Base-by-base conservation (phyloP, 768 basidiomycete species). In the Calvatia gigantea region DNA sequence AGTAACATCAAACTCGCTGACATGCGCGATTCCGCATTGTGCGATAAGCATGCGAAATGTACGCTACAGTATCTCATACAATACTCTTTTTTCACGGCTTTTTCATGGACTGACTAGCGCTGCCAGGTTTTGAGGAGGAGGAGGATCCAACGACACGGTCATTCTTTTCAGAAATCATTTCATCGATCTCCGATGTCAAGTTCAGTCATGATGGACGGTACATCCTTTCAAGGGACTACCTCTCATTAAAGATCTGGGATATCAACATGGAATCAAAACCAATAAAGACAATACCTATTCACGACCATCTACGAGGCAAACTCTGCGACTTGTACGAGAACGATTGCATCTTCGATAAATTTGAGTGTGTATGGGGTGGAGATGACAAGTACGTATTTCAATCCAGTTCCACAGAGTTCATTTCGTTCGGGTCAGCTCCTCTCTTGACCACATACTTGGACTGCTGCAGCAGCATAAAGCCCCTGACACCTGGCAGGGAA, bases 331-430 rank as follows among this genome's bases (percentile, higher is more conserved):
- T 98, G 60, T 99, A 99, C 67, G 97, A 99, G 78, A 99, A 98
- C 65, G 97, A 99, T 67, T 98, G 97, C 73, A 99, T 99, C 66
- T 99, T 98, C 69, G 97, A 99, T 79, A 98, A 98, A 73, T 99
- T 98, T 63, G 97, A 99, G 74, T 98, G 97, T 69, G 89, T 92
- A 19, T 99, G 94, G 89, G 90, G 91, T 60, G 97, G 97, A 33
- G 91, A 97, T 67, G 96, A 91, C 69, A 86, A 87, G 97, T 87
- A 73, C 71, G 96, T 85, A 57, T 62, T 37, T 55, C 50, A 52
- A 77, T 75, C n/a, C 56, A 53, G 45, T 57, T 19, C 38, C 43
- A 41, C 33, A n/a, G 43, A 58, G 44, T 45, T 55, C 51, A 47
- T 48, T 21, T 44, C 51, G 49, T n/a, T n/a, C n/a, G n/a, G n/a